These are phyloP conservation scores for Nemania sp. DNA, from an alignment of 2,329 filamentous ascomycete species.

Conservation along the genomic window DNA sequence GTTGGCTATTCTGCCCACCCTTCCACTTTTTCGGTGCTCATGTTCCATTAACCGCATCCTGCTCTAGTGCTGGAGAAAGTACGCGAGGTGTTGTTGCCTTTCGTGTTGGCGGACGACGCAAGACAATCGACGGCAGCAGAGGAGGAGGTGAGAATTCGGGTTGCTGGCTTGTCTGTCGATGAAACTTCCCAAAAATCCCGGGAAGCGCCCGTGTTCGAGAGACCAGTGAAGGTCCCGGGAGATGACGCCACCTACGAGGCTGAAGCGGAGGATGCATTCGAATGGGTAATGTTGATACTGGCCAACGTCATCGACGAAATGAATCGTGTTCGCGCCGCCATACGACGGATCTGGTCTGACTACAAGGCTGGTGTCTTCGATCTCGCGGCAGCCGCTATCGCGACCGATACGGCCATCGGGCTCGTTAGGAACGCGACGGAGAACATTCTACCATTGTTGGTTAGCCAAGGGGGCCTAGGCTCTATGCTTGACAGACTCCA, in stretches of 20 bases:
- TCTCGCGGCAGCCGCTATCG: conserved; percentile 42
- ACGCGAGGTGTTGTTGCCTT: conserved; percentile 37
- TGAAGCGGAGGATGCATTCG: conserved; percentile 33
- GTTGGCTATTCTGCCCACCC: background rate
- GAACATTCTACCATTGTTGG: conserved; percentile 36
- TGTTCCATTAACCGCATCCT: background rate
- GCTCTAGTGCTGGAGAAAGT: conserved; percentile 42
- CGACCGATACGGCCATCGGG: conserved; percentile 45
- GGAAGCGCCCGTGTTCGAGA: conserved; percentile 38
- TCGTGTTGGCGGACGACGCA: conserved; percentile 15
- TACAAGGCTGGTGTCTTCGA: conserved; percentile 38
- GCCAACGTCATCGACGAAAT: conserved; percentile 40
- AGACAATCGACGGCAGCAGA: background rate
- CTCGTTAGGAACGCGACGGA: conserved; percentile 43
- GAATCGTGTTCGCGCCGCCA: conserved; percentile 33
- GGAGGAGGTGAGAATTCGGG: conserved; percentile 39
- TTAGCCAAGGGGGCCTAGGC: conserved; percentile 30
- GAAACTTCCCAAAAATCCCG: conserved; percentile 47
- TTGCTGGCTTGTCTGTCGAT: conserved; percentile 43
- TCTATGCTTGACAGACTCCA: conserved; percentile 27
- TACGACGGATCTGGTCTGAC: conserved; percentile 42
- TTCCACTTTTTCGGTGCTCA: too few relatives aligned
- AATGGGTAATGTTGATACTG: conserved; percentile 39
- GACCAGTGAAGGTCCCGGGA: conserved; percentile 18
- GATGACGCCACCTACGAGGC: conserved; percentile 40